Percentiles rank a stretch among this genome's conserved stretches.
Conservation (phyloP, 345 rosid genomes). For the Iberis pinnata region DNA sequence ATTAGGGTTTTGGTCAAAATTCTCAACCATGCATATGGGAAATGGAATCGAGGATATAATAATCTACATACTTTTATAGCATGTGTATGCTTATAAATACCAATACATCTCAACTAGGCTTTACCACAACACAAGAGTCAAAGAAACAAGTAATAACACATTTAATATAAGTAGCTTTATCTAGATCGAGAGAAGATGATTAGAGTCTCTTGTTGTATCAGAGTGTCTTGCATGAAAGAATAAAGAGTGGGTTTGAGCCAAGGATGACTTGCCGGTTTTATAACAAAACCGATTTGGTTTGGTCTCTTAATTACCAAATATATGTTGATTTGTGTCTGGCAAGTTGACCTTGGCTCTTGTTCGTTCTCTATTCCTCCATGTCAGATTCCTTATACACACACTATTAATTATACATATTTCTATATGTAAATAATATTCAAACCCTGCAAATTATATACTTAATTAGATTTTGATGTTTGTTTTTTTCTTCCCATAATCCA, state of each 20-base stretch:
- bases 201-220: conserved; percentile 15
- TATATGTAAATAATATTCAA: too few relatives aligned
- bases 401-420: too few relatives aligned
- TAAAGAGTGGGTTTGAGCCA: conserved; percentile 36
- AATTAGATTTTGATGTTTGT: too few relatives aligned
- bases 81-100: conserved; percentile 16
- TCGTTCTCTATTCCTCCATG: conserved; percentile 18
- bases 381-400: too few relatives aligned
- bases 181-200: neutral
- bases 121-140: conserved; percentile 15
- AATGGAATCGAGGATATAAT: conserved; percentile 4
- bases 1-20: conserved; percentile 25
- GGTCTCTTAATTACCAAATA: too few relatives aligned
- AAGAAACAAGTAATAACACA: neutral
- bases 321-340: conserved; percentile 26
- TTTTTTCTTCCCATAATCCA: too few relatives aligned
- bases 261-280: conserved; percentile 42
- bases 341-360: conserved; percentile 27
- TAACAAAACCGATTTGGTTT: conserved; percentile 8
- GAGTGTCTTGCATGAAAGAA: conserved; percentile 33
- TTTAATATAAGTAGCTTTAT: conserved; percentile 1
- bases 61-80: neutral
- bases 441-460: too few relatives aligned
- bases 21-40: conserved; percentile 15
- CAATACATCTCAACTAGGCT: neutral